phyloP scores from a whole-genome alignment of 768 basidiomycete genomes.

The Trametes gibbosa region DNA sequence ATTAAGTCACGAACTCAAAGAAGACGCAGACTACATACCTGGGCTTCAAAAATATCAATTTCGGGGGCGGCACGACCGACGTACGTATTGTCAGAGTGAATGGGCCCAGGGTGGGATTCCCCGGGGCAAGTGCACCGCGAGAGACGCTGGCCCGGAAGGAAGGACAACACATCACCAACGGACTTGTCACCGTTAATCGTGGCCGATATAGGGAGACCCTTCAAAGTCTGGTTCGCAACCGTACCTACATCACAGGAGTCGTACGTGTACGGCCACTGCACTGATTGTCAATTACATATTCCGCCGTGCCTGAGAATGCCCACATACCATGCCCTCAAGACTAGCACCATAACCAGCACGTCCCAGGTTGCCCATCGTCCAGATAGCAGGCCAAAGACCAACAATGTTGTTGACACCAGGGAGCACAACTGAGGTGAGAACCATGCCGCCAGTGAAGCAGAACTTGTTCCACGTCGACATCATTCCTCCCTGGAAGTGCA shows the following conservation, averaged over 20 bases:
- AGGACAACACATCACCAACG: conserved; percentile 48
- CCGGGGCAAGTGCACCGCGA: conserved; percentile 84
- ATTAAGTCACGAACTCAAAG: background rate
- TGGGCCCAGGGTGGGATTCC: conserved; percentile 83
- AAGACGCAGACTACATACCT: conserved; percentile 44
- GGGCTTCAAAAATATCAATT: conserved; percentile 88
- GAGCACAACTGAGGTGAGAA: conserved; percentile 61
- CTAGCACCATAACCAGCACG: conserved; percentile 87
- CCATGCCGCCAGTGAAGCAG: conserved; percentile 82
- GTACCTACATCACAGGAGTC: conserved; percentile 72
- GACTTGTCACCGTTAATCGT: conserved; percentile 52
- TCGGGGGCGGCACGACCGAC: conserved; percentile 85
- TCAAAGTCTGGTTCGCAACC: conserved; percentile 65
- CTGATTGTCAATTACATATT: background rate
- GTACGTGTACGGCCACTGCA: conserved; percentile 79
- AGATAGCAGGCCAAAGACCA: conserved; percentile 52
- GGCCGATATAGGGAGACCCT: conserved; percentile 64
- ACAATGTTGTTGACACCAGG: conserved; percentile 59
- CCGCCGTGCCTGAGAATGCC: too few relatives aligned
- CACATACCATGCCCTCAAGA: conserved; percentile 76
- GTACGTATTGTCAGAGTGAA: conserved; percentile 67
- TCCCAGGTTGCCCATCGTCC: conserved; percentile 74
- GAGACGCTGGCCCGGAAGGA: conserved; percentile 79
- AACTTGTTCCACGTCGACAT: conserved; percentile 75
- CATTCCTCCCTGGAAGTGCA: conserved; percentile 45